phyloP scores from a whole-genome alignment of 106 monocot species.

The Iris macrosiphon region DNA sequence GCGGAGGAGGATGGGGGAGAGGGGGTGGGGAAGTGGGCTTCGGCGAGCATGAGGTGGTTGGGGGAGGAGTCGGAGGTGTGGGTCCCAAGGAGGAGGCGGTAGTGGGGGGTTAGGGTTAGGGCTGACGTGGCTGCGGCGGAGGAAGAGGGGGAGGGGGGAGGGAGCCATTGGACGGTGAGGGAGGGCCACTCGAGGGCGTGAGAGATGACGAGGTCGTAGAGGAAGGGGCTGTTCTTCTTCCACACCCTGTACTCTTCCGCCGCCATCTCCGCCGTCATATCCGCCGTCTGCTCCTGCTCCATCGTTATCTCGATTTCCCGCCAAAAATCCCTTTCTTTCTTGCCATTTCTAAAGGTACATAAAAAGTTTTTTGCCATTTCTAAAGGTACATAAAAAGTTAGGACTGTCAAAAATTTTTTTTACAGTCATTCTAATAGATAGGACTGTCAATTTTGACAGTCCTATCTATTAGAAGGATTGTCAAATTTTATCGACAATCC shows the following conservation, averaged over 20 bases:
- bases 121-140: conserved; percentile 12
- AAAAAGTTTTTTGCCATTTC: too few relatives aligned
- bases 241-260: conserved; percentile 68
- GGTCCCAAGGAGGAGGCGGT: conserved; percentile 65
- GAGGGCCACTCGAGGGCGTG: conserved; percentile 86
- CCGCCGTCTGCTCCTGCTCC: too few relatives aligned
- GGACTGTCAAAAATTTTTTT: too few relatives aligned
- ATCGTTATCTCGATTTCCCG: too few relatives aligned
- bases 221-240: conserved; percentile 90
- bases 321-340: too few relatives aligned
- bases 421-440: too few relatives aligned
- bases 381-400: too few relatives aligned
- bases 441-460: too few relatives aligned
- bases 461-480: too few relatives aligned
- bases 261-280: conserved; percentile 8
- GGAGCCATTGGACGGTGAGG: conserved; percentile 74
- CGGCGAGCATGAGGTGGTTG: conserved; percentile 65
- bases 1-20: conserved; percentile 19
- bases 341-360: too few relatives aligned
- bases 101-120: too few relatives aligned
- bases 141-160: conserved; percentile 19
- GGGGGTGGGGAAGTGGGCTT: conserved; percentile 36
- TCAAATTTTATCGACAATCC: too few relatives aligned
- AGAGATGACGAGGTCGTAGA: conserved; percentile 90
- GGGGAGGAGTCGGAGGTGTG: conserved; percentile 76